phyloP scores from a whole-genome alignment of 306 rosid genomes.

The Prunus mongolica region DNA sequence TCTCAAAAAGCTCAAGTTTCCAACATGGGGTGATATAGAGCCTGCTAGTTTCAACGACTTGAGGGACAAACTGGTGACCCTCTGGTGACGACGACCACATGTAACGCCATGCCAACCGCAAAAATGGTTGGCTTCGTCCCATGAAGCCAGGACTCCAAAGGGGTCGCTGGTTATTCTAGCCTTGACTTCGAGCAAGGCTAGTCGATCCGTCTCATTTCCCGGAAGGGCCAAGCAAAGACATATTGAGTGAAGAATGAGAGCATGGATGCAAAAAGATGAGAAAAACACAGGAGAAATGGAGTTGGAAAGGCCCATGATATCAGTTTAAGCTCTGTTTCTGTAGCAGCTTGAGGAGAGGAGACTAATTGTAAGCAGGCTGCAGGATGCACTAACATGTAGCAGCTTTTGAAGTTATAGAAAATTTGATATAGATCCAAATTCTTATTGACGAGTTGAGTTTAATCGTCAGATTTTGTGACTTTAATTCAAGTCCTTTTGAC shows the following conservation, averaged over 20 bases:
- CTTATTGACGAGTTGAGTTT: too few relatives aligned
- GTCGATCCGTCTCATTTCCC: not conserved
- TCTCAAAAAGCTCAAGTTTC: too few relatives aligned
- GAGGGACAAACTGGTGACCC: not conserved
- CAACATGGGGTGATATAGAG: not conserved
- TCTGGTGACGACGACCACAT: conserved; percentile 1
- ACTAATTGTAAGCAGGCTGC: too few relatives aligned
- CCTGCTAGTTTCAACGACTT: not conserved
- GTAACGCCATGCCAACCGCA: not conserved
- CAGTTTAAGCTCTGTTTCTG: not conserved
- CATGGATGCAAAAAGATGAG: not conserved
- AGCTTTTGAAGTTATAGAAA: too few relatives aligned
- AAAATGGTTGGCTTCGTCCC: conserved; percentile 2
- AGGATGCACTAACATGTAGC: too few relatives aligned
- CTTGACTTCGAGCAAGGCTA: conserved; percentile 8
- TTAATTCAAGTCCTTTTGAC: too few relatives aligned
- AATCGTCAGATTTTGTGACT: too few relatives aligned
- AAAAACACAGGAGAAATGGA: not conserved
- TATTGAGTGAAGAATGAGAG: not conserved
- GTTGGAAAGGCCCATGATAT: not conserved
- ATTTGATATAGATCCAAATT: too few relatives aligned
- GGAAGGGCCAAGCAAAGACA: not conserved
- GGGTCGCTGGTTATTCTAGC: conserved; percentile 4
- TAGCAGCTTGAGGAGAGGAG: not conserved
- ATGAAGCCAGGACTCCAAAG: not conserved